A percentile compares a stretch with the other conserved stretches of the same genome.
phyloP scores from a whole-genome alignment of 2,329 filamentous ascomycete genomes.

The Cladophialophora chaetospira region DNA sequence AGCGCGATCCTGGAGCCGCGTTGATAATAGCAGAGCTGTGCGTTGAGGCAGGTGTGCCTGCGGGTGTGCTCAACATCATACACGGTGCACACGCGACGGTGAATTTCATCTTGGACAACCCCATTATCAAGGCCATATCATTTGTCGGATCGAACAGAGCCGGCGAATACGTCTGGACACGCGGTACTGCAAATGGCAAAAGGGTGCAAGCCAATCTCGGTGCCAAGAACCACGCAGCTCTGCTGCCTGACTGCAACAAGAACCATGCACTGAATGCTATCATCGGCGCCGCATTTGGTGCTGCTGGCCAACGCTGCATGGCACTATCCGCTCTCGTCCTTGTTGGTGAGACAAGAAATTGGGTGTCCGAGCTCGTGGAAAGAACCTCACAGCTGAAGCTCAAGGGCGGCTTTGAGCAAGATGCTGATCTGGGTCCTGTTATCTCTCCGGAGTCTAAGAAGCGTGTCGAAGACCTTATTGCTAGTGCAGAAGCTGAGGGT shows the following conservation, averaged over 20 bases:
- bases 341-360: conserved; percentile 42
- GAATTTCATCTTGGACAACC: conserved; percentile 56
- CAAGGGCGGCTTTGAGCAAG: conserved; percentile 56
- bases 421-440: conserved; percentile 60
- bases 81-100: conserved; percentile 40
- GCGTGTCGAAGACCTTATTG: conserved; percentile 58
- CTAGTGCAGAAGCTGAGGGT: conserved; percentile 64
- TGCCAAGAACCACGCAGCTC: conserved; percentile 55
- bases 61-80: conserved; percentile 61
- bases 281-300: conserved; percentile 22
- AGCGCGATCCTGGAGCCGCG: conserved; percentile 62
- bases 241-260: conserved; percentile 44
- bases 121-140: conserved; percentile 57
- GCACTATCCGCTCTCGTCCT: conserved; percentile 47
- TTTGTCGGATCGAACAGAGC: conserved; percentile 62
- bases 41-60: conserved; percentile 56
- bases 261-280: conserved; percentile 38
- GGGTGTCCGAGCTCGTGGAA: conserved; percentile 55
- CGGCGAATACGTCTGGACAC: conserved; percentile 61
- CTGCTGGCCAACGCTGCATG: conserved; percentile 1
- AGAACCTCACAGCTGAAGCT: conserved; percentile 54
- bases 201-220: conserved; percentile 65
- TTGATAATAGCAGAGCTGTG: conserved; percentile 55
- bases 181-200: conserved; percentile 62
- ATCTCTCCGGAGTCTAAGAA: conserved; percentile 58